phyloP scores from a whole-genome alignment of 225 moss, liverwort and hornwort genomes.

The Marchantia polymorpha region DNA sequence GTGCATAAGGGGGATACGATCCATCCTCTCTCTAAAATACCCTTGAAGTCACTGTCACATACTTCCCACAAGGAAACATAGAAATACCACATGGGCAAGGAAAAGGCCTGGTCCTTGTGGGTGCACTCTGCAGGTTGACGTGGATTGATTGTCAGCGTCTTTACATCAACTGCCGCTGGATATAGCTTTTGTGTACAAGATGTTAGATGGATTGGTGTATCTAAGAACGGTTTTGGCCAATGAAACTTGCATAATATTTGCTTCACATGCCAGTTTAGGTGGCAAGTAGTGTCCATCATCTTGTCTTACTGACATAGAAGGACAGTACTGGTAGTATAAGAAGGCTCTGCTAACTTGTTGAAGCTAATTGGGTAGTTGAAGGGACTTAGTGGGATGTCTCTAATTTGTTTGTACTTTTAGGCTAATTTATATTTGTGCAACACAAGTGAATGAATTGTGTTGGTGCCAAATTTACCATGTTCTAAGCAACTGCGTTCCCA shows the following conservation, averaged over 20 bases:
- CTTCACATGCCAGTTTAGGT: constrained; percentile 36
- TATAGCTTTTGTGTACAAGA: constrained; percentile 60
- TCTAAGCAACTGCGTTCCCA: constrained; percentile 29
- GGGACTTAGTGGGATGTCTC: constrained; percentile 36
- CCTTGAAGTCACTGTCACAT: constrained; percentile 33
- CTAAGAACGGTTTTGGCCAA: constrained; percentile 52
- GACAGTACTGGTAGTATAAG: constrained; percentile 35
- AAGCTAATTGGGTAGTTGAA: constrained; percentile 36
- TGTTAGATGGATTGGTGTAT: constrained; percentile 60
- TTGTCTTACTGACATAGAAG: constrained; percentile 41
- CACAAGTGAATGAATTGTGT: constrained; percentile 47
- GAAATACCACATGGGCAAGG: constrained; percentile 40
- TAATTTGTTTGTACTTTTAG: constrained; percentile 52
- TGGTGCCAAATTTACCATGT: constrained; percentile 33
- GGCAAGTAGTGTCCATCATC: constrained; percentile 40
- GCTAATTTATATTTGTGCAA: constrained; percentile 52
- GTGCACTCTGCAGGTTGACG: constrained; percentile 36
- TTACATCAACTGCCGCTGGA: constrained; percentile 47
- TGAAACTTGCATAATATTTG: constrained; percentile 46
- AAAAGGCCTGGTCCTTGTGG: constrained; percentile 45
- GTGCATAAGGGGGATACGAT: constrained; percentile 29
- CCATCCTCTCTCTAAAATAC: constrained; percentile 32
- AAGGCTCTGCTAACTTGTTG: constrained; percentile 35
- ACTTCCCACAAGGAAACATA: constrained; percentile 42
- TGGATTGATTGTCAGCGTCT: constrained; percentile 44